phyloP scores from a whole-genome alignment of 2,329 filamentous ascomycete genomes.

The Escovopsis sp. region DNA sequence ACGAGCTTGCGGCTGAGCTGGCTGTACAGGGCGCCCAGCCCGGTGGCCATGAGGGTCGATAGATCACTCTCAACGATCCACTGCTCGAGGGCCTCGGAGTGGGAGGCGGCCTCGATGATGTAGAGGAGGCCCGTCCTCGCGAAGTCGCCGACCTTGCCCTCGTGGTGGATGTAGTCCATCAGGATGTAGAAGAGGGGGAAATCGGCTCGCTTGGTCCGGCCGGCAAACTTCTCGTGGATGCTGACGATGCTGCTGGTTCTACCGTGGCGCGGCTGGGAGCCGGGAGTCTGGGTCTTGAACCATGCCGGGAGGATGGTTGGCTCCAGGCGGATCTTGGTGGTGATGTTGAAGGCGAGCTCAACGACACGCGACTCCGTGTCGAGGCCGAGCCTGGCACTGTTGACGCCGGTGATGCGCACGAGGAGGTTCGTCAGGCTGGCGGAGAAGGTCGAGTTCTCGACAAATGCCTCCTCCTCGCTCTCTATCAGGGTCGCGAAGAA shows the following conservation, averaged over 20 bases:
- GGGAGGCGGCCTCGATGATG: constrained; percentile 84
- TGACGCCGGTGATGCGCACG: constrained; percentile 60
- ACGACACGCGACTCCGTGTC: constrained; percentile 83
- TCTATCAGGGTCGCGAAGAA: constrained; percentile 90
- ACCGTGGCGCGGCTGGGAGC: constrained; percentile 20
- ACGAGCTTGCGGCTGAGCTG: constrained; percentile 64
- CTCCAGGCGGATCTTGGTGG: constrained; percentile 85
- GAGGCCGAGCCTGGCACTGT: constrained; percentile 56
- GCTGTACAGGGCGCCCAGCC: constrained; percentile 62
- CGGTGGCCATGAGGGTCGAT: constrained; percentile 93
- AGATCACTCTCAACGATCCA: constrained; percentile 97
- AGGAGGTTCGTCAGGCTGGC: constrained; percentile 77
- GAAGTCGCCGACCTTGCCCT: constrained; percentile 90
- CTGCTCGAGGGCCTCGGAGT: constrained; percentile 68
- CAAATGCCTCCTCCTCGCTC: constrained; percentile 89
- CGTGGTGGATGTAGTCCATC: constrained; percentile 92
- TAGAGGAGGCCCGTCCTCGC: constrained; percentile 87
- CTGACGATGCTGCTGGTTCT: constrained; percentile 22
- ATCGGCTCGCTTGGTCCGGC: constrained; percentile 75
- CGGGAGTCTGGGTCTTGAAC: constrained; percentile 53
- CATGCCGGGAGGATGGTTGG: constrained; percentile 78
- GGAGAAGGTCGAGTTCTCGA: constrained; percentile 76
- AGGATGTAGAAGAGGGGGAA: constrained; percentile 93
- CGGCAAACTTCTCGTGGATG: constrained; percentile 67
- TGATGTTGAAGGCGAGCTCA: constrained; percentile 88